These are phyloP conservation scores for Lycium ferocissimum DNA, from an alignment of 257 asterid genomes.

Conservation along the genomic window DNA sequence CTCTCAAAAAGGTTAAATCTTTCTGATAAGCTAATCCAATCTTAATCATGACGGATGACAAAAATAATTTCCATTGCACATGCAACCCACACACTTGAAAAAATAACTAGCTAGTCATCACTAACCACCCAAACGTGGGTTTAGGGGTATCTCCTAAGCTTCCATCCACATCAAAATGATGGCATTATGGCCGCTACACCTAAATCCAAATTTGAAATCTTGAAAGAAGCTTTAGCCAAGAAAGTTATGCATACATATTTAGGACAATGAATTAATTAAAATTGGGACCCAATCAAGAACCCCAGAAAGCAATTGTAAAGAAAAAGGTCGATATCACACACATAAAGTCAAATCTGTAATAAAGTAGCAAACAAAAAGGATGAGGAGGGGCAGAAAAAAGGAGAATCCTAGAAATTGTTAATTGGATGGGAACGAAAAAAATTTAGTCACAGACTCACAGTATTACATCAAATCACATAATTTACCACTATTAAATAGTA, in stretches of 20 bases:
- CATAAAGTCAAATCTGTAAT: conserved; percentile 46
- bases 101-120: conserved; percentile 1
- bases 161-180: background rate
- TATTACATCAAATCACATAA: background rate
- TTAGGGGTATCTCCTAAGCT: background rate
- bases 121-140: conserved; percentile 27
- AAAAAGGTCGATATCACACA: conserved; percentile 30
- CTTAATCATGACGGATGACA: conserved; percentile 47
- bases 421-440: background rate
- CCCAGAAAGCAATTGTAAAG: conserved; percentile 25
- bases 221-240: conserved; percentile 31
- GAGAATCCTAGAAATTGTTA: conserved; percentile 31
- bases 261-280: conserved; percentile 26
- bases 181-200: background rate
- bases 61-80: conserved; percentile 45
- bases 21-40: conserved; percentile 46
- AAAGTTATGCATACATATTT: conserved; percentile 28
- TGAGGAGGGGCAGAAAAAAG: conserved; percentile 3
- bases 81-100: conserved; percentile 44
- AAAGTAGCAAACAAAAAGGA: conserved; percentile 14
- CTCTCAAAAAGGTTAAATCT: conserved; percentile 34
- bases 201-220: conserved; percentile 7
- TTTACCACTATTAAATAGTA: background rate
- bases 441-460: background rate
- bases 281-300: conserved; percentile 43